Percentiles rank a stretch among this genome's conserved stretches.
Evolutionary conservation across 768 basidiomycete genomes (phyloP).

Genomic region (Auriscalpium vulgare): DNA sequence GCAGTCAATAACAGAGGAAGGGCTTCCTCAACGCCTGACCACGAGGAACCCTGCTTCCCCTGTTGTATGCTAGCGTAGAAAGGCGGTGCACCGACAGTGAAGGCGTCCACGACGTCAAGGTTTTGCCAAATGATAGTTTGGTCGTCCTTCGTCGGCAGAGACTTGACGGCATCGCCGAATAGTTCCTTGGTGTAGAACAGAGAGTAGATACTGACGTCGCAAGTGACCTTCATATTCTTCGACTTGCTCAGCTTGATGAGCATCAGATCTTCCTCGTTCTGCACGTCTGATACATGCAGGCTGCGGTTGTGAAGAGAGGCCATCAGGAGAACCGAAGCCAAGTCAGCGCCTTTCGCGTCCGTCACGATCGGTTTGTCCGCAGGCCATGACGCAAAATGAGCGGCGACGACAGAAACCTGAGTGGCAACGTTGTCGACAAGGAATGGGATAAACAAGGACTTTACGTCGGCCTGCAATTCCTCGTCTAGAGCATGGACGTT

Average conservation of each 20-base stretch:
- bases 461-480: slow-evolving; percentile 71
- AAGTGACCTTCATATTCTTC: slow-evolving; percentile 89
- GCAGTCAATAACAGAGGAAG: slow-evolving; percentile 85
- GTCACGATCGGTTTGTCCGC: slow-evolving; percentile 89
- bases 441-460: slow-evolving; percentile 83
- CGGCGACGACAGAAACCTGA: slow-evolving; percentile 68
- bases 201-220: slow-evolving; percentile 88
- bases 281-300: slow-evolving; percentile 88
- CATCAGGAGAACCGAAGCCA: slow-evolving; percentile 87
- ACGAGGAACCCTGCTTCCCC: slow-evolving; percentile 50
- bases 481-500: slow-evolving; percentile 64
- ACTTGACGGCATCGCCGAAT: slow-evolving; percentile 44
- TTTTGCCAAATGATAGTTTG: slow-evolving; percentile 84
- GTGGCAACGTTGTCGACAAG: slow-evolving; percentile 37
- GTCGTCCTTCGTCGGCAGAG: slow-evolving; percentile 66
- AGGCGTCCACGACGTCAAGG: slow-evolving; percentile 76
- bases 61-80: slow-evolving; percentile 63
- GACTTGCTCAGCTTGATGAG: slow-evolving; percentile 93
- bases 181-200: slow-evolving; percentile 80
- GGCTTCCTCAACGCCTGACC: slow-evolving; percentile 81
- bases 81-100: slow-evolving; percentile 84
- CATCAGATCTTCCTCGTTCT: slow-evolving; percentile 76
- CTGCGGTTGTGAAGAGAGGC: slow-evolving; percentile 88
- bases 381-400: slow-evolving; percentile 89
- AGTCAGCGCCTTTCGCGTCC: slow-evolving; percentile 84